Evolutionary conservation across 495 filamentous ascomycete genomes (phyloP).

Genomic region (Ramalina intermedia): DNA sequence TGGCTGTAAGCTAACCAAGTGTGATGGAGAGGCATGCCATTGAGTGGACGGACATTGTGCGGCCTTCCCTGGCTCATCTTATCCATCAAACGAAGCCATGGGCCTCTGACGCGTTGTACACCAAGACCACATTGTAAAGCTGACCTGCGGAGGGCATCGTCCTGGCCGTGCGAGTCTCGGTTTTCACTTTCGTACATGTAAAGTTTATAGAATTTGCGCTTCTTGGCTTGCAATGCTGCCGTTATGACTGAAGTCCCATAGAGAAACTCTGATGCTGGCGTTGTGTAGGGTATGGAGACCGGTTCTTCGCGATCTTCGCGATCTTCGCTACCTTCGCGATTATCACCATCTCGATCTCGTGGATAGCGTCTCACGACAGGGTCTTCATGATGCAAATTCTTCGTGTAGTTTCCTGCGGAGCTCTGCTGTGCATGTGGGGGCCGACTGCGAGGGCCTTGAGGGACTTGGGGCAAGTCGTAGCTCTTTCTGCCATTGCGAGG

Average conservation of each 20-base stretch:
- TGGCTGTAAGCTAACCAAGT: neutral
- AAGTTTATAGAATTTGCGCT: conserved; percentile 67
- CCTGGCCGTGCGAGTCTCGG: conserved; percentile 25
- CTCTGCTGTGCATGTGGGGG: too few species aligned
- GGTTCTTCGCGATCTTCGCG: conserved; percentile 16
- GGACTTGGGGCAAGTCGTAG: too few species aligned
- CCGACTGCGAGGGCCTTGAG: too few species aligned
- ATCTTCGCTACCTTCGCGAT: too few species aligned
- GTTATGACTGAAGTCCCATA: conserved; percentile 74
- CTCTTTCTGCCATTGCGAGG: too few species aligned
- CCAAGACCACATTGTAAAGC: conserved; percentile 42
- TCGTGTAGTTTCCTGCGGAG: neutral
- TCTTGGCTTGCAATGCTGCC: conserved; percentile 54
- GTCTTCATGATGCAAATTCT: neutral
- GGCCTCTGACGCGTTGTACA: conserved; percentile 34
- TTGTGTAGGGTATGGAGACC: conserved; percentile 59
- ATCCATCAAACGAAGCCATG: conserved; percentile 53
- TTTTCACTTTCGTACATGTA: conserved; percentile 55
- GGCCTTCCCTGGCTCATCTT: conserved; percentile 71
- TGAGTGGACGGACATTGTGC: conserved; percentile 47
- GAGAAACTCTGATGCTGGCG: conserved; percentile 78
- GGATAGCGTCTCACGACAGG: neutral
- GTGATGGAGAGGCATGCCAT: neutral
- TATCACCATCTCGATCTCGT: too few species aligned
- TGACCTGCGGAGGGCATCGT: conserved; percentile 36